A percentile compares a stretch with the other conserved stretches of the same genome.
Evolutionary conservation across 331 rosid species (phyloP).

Genomic region (Ulmus americana): DNA sequence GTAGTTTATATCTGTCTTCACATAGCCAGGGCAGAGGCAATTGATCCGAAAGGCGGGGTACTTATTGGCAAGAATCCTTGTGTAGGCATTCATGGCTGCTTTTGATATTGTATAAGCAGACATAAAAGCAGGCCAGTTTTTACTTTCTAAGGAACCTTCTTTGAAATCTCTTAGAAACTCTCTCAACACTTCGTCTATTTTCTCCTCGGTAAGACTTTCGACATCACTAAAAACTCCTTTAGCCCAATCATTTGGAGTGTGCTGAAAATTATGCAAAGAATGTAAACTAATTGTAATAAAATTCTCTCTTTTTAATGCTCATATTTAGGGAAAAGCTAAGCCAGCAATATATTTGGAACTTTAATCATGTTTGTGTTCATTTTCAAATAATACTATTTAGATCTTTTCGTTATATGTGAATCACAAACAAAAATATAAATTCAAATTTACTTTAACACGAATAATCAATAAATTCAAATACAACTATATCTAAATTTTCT

Average conservation of each 20-base stretch:
- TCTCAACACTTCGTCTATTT: constrained; percentile 34
- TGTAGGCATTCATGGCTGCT: constrained; percentile 32
- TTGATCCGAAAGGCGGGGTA: constrained; percentile 32
- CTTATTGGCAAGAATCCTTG: constrained; percentile 36
- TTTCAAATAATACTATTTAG: too few species aligned
- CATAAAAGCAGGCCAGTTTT: constrained; percentile 3
- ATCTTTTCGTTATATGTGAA: too few species aligned
- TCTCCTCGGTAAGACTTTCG: constrained; percentile 40
- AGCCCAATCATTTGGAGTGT: constrained; percentile 34
- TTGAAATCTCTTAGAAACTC: constrained; percentile 38
- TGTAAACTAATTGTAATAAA: too few species aligned
- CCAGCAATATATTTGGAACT: too few species aligned
- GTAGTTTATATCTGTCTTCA: constrained; percentile 30
- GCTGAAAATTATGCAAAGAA: too few species aligned
- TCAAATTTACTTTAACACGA: too few species aligned
- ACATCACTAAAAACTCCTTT: constrained; percentile 32
- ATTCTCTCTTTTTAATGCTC: too few species aligned
- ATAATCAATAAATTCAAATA: too few species aligned
- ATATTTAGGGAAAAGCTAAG: too few species aligned
- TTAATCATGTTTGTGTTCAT: too few species aligned
- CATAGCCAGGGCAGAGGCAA: constrained; percentile 39
- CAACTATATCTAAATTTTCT: too few species aligned
- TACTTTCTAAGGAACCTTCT: constrained; percentile 33
- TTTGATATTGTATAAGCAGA: constrained; percentile 26
- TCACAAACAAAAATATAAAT: too few species aligned